Evolutionary conservation across 1,284 basidiomycete species (phyloP).

Genomic region (Microbotryum scabiosae): DNA sequence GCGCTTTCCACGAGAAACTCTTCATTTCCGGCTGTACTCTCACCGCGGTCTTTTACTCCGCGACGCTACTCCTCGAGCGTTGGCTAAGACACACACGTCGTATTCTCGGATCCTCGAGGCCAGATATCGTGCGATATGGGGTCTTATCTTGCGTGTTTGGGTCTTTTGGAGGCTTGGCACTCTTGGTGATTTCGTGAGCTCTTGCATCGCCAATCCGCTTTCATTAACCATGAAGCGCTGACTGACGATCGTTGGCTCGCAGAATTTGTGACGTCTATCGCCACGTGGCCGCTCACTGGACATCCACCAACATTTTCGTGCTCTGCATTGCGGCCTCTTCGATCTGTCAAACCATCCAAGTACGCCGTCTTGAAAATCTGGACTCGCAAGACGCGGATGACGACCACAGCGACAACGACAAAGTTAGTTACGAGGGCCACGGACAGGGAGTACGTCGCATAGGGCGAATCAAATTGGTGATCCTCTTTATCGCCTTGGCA

Average conservation of each 20-base stretch:
- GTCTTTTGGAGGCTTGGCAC: conserved; percentile 40
- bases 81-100: conserved; percentile 46
- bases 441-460: conserved; percentile 41
- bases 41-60: conserved; percentile 38
- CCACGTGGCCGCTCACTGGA: conserved; percentile 45
- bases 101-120: conserved; percentile 42
- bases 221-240: no score
- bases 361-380: conserved; percentile 38
- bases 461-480: conserved; percentile 44
- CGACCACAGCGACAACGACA: no score
- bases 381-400: no score
- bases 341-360: conserved; percentile 45
- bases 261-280: conserved; percentile 38
- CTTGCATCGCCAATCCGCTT: no score
- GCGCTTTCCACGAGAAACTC: conserved; percentile 34
- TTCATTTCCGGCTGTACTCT: conserved; percentile 41
- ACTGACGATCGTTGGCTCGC: background rate
- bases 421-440: conserved; percentile 34
- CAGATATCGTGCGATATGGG: conserved; percentile 37
- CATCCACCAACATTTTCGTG: conserved; percentile 46
- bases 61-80: conserved; percentile 44
- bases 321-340: conserved; percentile 45
- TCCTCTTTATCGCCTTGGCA: conserved; percentile 42
- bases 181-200: conserved; percentile 44
- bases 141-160: conserved; percentile 44